These are phyloP conservation scores for Logfia minima DNA, from an alignment of 129 eudicot species.

Conservation along the genomic window DNA sequence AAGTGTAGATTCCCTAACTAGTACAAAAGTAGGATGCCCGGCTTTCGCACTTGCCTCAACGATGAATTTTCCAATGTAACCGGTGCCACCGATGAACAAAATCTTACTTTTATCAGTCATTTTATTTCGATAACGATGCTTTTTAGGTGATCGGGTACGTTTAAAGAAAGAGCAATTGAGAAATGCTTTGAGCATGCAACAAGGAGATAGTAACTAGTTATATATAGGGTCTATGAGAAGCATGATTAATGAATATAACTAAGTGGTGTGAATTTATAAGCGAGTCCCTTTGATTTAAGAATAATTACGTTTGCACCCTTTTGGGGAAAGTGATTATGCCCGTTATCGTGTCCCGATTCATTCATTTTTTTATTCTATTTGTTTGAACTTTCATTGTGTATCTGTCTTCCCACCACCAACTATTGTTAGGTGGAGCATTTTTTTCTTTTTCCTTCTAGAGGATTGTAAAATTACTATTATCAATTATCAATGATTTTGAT, in stretches of 20 bases:
- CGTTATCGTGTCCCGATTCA: conserved; percentile 26
- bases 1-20: conserved; percentile 42
- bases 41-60: conserved; percentile 42
- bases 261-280: neutral
- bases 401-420: neutral
- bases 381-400: neutral
- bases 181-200: conserved; percentile 16
- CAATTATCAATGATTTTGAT: too few species aligned
- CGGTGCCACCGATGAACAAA: conserved; percentile 49
- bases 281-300: neutral
- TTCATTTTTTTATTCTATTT: neutral
- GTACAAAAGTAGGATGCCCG: conserved; percentile 50
- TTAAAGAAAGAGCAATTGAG: neutral
- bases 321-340: conserved; percentile 10
- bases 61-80: conserved; percentile 48
- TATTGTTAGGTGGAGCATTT: neutral
- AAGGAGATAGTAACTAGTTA: neutral
- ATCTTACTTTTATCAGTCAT: conserved; percentile 47
- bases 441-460: neutral
- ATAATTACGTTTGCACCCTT: neutral
- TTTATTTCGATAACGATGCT: neutral
- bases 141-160: conserved; percentile 11
- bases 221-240: neutral
- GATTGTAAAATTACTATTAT: neutral
- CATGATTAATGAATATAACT: neutral